phyloP scores from a whole-genome alignment of 768 basidiomycete genomes.

The Galerina marginata region DNA sequence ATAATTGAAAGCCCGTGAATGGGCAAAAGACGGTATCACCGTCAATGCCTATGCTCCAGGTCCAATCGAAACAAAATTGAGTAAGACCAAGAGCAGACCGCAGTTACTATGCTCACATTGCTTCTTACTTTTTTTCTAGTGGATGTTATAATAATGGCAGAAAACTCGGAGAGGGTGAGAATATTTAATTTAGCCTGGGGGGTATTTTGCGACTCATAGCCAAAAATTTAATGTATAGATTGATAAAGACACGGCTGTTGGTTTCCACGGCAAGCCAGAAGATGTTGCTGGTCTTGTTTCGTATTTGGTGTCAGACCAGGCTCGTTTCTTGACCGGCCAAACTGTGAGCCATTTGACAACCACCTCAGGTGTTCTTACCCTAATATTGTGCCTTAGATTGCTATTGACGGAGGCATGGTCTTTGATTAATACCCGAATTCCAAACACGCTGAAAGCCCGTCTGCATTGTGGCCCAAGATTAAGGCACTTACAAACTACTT shows the following conservation, averaged over 20 bases:
- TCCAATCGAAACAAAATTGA: constrained; percentile 13
- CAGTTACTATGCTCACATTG: not conserved
- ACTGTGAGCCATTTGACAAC: too few species aligned
- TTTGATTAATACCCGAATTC: too few species aligned
- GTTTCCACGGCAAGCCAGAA: constrained; percentile 6
- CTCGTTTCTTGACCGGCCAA: constrained; percentile 14
- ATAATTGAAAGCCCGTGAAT: constrained; percentile 35
- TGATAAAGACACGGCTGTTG: not conserved
- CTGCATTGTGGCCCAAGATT: too few species aligned
- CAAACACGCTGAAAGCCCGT: too few species aligned
- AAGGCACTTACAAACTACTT: too few species aligned
- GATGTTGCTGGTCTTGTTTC: constrained; percentile 22
- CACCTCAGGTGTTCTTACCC: too few species aligned
- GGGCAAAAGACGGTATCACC: constrained; percentile 42
- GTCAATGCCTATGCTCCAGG: constrained; percentile 50
- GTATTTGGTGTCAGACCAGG: constrained; percentile 12
- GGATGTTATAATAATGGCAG: not conserved
- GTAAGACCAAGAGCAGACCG: not conserved
- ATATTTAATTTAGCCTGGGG: not conserved
- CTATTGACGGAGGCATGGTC: too few species aligned
- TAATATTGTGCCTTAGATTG: too few species aligned
- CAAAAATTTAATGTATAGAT: not conserved
- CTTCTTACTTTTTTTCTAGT: not conserved
- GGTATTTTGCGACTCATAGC: not conserved
- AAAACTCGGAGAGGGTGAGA: not conserved